These are phyloP conservation scores for Paraglomus brasilianum DNA, from an alignment of 192 early-diverging fungal genomes.

Conservation along the genomic window DNA sequence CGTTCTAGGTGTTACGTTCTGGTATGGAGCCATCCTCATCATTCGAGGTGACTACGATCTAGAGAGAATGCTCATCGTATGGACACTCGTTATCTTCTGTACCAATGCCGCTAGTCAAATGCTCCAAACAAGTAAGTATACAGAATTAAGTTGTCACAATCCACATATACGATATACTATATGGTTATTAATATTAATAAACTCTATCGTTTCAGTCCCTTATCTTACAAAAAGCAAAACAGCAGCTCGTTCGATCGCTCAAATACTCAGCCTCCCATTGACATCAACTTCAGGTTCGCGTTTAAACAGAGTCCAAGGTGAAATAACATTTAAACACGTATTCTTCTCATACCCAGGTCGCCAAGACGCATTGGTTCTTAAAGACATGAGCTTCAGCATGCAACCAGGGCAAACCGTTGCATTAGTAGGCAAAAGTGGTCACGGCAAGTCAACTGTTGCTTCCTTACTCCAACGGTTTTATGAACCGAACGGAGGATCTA, in stretches of 20 bases:
- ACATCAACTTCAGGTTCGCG: background rate
- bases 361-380: conserved; percentile 51
- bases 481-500: conserved; percentile 55
- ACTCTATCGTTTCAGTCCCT: conserved; percentile 2
- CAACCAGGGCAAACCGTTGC: conserved; percentile 43
- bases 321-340: conserved; percentile 57
- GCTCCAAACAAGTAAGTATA: background rate
- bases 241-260: conserved; percentile 2
- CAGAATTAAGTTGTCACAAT: background rate
- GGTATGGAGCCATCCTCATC: conserved; percentile 18
- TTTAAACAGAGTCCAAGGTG: conserved; percentile 39
- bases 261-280: conserved; percentile 1
- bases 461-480: conserved; percentile 73
- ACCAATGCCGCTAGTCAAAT: conserved; percentile 15
- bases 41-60: conserved; percentile 17
- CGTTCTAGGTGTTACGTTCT: too few relatives aligned
- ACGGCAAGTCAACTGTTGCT: conserved; percentile 66
- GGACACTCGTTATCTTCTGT: conserved; percentile 28
- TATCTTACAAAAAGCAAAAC: conserved; percentile 25
- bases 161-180: background rate
- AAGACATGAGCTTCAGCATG: conserved; percentile 53
- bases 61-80: conserved; percentile 18
- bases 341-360: conserved; percentile 70
- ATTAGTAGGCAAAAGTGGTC: conserved; percentile 46
- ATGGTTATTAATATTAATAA: background rate